Evolutionary conservation across 805 yeast species (phyloP).

Genomic region (Metschnikowia continentalis): DNA sequence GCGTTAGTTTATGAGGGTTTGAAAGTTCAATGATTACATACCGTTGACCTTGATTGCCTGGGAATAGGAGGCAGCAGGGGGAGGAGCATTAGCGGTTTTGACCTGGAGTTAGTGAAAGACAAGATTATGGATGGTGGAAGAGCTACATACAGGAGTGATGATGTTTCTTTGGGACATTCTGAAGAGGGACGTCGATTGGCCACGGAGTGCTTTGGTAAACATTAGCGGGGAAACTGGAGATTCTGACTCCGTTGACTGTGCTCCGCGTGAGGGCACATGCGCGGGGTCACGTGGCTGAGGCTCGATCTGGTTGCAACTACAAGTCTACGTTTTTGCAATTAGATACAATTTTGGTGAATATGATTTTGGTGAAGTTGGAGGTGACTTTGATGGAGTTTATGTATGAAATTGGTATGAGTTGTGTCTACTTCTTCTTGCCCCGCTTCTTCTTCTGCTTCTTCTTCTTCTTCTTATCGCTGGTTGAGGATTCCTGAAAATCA

Average conservation of each 20-base stretch:
- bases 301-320: no score
- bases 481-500: slow-evolving; percentile 13
- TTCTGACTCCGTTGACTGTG: background rate
- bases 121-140: background rate
- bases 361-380: no score
- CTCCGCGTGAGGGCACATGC: slow-evolving; percentile 1
- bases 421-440: slow-evolving; percentile 16
- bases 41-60: slow-evolving; percentile 90
- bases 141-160: slow-evolving; percentile 17
- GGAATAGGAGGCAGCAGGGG: slow-evolving; percentile 94
- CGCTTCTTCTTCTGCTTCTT: slow-evolving; percentile 30
- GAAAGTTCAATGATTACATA: slow-evolving; percentile 20
- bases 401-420: background rate
- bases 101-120: slow-evolving; percentile 36
- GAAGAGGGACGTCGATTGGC: slow-evolving; percentile 10
- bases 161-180: slow-evolving; percentile 18
- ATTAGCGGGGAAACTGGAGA: slow-evolving; percentile 14
- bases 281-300: background rate
- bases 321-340: no score
- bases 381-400: background rate
- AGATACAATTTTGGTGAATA: no score
- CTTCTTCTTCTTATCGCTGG: slow-evolving; percentile 13
- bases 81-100: slow-evolving; percentile 77
- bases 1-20: slow-evolving; percentile 13
- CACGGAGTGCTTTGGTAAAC: slow-evolving; percentile 19